Base-by-base conservation (phyloP, 1,284 basidiomycete genomes). In the Rhizoctonia solani region DNA sequence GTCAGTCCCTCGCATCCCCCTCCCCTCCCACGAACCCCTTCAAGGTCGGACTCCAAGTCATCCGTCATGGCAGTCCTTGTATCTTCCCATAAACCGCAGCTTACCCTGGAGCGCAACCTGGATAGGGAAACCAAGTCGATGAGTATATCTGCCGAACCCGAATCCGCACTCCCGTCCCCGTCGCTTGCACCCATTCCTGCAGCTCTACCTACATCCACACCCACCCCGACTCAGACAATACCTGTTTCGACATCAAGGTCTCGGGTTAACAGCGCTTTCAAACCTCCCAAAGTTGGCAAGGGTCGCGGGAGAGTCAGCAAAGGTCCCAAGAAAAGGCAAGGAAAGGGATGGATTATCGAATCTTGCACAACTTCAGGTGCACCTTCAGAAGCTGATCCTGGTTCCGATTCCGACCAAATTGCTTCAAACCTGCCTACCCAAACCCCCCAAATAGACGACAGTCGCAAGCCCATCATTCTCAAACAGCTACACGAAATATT, bases 111-210 rank as follows among this genome's bases (percentile, higher is more conserved):
- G 13, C 6, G 25, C 14, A 14, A 14, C 29, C 50, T 13, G 29
- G 50, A 53, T 30, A 29, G n/a, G 21, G 47, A 46, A 4, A 63
- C 58, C n/a, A 23, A 29, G 47, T 63, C 58, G 14, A 63, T 63
- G 58, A 63, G 58, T 23, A 63, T 63, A 23, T 63, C 58, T 9
- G 47, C 52, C 34, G 58, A 63, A 23, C 58, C 58, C 19, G 58
- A 63, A 47, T 34, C 46, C 13, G 16, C 23, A 23, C n/a, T n/a
- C n/a, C n/a, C n/a, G n/a, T n/a, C n/a, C n/a, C n/a, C n/a, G n/a
- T n/a, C n/a, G n/a, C n/a, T n/a, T n/a, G n/a, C n/a, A n/a, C n/a
- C n/a, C n/a, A n/a, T n/a, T n/a, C n/a, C n/a, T n/a, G n/a, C n/a
- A n/a, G n/a, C n/a, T n/a, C n/a, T n/a, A n/a, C n/a, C n/a, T n/a